These are phyloP conservation scores for Didymella segeticola DNA, from an alignment of 2,329 filamentous ascomycete genomes.

Conservation along the genomic window DNA sequence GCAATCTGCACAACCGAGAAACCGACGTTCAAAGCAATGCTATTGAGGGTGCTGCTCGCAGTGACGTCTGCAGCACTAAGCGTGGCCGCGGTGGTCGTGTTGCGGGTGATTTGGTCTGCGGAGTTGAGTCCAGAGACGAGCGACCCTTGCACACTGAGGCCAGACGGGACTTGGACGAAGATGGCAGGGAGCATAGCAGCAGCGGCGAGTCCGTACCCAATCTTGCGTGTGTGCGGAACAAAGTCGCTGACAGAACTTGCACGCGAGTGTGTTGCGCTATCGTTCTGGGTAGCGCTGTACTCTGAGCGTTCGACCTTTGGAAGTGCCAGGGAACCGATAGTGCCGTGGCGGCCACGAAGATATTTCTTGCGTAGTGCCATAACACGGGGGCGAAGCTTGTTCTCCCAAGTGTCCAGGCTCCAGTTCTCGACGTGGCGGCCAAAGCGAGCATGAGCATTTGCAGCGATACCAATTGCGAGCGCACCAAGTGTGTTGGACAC, in stretches of 20 bases:
- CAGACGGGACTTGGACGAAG: conserved; percentile 71
- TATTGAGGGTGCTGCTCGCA: conserved; percentile 43
- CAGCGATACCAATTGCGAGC: conserved; percentile 75
- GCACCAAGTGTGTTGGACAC: conserved; percentile 81
- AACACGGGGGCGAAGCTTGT: conserved; percentile 53
- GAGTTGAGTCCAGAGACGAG: conserved; percentile 63
- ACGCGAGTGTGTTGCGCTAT: conserved; percentile 28
- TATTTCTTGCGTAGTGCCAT: conserved; percentile 37
- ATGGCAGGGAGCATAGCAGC: conserved; percentile 87
- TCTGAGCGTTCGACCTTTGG: conserved; percentile 30
- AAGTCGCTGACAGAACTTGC: conserved; percentile 35
- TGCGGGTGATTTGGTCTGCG: conserved; percentile 62
- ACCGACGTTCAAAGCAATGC: conserved; percentile 56
- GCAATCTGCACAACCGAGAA: conserved; percentile 59
- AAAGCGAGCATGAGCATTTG: conserved; percentile 79
- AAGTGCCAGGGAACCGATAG: not conserved
- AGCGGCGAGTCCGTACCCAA: conserved; percentile 78
- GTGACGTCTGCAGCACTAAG: conserved; percentile 39
- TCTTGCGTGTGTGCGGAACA: conserved; percentile 43
- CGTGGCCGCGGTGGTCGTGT: conserved; percentile 55
- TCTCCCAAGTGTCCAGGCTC: conserved; percentile 62
- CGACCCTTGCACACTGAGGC: conserved; percentile 64
- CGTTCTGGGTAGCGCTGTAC: conserved; percentile 25
- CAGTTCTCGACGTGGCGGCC: conserved; percentile 65
- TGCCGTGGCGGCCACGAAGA: conserved; percentile 29